phyloP scores from a whole-genome alignment of 495 filamentous ascomycete species.

The Aspergillus panamensis region DNA sequence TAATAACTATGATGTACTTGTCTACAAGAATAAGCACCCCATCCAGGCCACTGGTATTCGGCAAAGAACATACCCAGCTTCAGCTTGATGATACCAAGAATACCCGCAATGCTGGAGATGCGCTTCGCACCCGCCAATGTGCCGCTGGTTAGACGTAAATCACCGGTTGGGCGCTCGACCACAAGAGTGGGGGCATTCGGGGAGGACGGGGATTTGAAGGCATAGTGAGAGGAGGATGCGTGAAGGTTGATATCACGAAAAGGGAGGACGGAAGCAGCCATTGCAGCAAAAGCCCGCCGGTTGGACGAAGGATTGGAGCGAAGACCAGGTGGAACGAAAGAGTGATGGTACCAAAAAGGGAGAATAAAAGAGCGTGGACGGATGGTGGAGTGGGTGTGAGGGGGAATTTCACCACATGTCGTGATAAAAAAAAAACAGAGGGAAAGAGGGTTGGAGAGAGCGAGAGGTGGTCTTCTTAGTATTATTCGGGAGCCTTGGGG shows the following conservation, averaged over 20 bases:
- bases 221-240: slow-evolving; percentile 85
- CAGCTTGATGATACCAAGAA: slow-evolving; percentile 84
- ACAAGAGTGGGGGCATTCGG: slow-evolving; percentile 82
- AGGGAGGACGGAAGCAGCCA: slow-evolving; percentile 62
- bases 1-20: slow-evolving; percentile 95
- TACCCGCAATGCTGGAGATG: slow-evolving; percentile 89
- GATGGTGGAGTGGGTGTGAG: slow-evolving; percentile 1
- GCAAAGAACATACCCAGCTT: slow-evolving; percentile 64
- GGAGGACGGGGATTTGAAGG: slow-evolving; percentile 92
- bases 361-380: slow-evolving; percentile 10
- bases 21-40: slow-evolving; percentile 51
- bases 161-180: slow-evolving; percentile 88
- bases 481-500: neutral
- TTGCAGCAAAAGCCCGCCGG: slow-evolving; percentile 28
- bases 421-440: neutral
- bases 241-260: slow-evolving; percentile 97
- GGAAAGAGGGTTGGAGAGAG: slow-evolving; percentile 4
- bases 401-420: slow-evolving; percentile 28
- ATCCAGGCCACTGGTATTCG: neutral
- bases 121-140: slow-evolving; percentile 70
- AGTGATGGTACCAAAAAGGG: slow-evolving; percentile 7
- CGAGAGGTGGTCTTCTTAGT: neutral
- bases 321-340: slow-evolving; percentile 8
- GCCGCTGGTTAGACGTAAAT: slow-evolving; percentile 78
- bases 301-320: neutral